Evolutionary conservation across 1,139 yeast species (phyloP).

Genomic region (Saccharomyces hybrid): DNA sequence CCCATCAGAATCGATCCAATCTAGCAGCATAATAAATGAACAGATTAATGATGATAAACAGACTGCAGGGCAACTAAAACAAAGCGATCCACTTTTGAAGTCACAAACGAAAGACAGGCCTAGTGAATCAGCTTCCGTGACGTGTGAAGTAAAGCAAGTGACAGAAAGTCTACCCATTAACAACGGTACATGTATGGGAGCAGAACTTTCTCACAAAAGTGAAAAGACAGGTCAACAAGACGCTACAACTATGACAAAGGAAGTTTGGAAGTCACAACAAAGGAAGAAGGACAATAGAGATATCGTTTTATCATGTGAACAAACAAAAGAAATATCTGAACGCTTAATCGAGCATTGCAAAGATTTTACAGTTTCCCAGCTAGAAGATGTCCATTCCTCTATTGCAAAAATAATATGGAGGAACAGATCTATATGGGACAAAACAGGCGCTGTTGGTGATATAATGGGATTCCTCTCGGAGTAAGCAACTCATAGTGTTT

Average conservation of each 20-base stretch:
- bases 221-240: neutral
- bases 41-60: neutral
- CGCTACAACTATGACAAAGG: neutral
- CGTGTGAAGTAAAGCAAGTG: neutral
- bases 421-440: slow-evolving; percentile 60
- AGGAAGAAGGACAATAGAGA: neutral
- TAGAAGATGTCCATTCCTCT: slow-evolving; percentile 67
- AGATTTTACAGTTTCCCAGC: slow-evolving; percentile 52
- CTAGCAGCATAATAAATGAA: neutral
- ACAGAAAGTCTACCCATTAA: neutral
- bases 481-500: slow-evolving; percentile 9
- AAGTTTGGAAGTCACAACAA: neutral
- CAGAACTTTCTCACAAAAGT: neutral
- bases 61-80: neutral
- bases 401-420: slow-evolving; percentile 73
- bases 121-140: neutral
- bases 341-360: slow-evolving; percentile 38
- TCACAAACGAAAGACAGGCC: neutral
- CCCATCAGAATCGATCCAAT: neutral
- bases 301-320: neutral
- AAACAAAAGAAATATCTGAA: neutral
- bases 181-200: neutral
- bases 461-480: neutral
- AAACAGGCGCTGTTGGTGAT: slow-evolving; percentile 34
- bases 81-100: neutral